Conservation (phyloP, 441 rosid species). For the Pelargonium myrrhifolium region DNA sequence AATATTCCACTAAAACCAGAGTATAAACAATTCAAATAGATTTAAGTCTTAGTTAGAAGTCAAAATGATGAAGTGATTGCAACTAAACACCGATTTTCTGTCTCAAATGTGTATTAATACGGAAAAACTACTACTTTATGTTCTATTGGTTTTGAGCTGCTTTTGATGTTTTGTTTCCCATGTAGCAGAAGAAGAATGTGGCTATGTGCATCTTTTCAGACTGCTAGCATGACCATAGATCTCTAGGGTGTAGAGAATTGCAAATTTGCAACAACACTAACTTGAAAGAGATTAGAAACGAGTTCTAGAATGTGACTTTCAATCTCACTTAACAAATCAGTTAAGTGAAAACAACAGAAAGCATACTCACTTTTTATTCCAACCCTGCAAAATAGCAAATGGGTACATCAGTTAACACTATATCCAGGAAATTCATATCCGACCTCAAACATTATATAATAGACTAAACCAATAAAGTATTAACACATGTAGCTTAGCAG, state of each 20-base stretch:
- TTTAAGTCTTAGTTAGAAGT: no score
- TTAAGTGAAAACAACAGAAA: conserved; percentile 20
- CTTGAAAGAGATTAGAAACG: background rate
- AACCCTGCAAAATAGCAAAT: conserved; percentile 56
- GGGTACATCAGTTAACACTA: conserved; percentile 20
- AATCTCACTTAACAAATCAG: conserved; percentile 6
- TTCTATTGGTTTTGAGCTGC: background rate
- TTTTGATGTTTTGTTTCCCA: no score
- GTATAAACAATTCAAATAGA: no score
- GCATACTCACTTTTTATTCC: conserved; percentile 41
- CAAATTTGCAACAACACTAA: background rate
- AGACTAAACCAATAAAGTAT: background rate
- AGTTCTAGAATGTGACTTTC: conserved; percentile 4
- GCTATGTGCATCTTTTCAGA: no score
- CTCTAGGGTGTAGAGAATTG: background rate
- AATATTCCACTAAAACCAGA: no score
- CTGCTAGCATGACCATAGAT: background rate
- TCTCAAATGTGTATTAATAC: background rate
- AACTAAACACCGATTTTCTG: background rate
- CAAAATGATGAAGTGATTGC: no score
- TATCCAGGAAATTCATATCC: conserved; percentile 8
- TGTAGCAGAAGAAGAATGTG: no score
- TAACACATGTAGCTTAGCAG: background rate
- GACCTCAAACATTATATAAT: conserved; percentile 11
- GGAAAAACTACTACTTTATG: background rate